These are phyloP conservation scores for Ophidiomyces ophidiicola DNA, from an alignment of 2,329 filamentous ascomycete species.

Conservation along the genomic window DNA sequence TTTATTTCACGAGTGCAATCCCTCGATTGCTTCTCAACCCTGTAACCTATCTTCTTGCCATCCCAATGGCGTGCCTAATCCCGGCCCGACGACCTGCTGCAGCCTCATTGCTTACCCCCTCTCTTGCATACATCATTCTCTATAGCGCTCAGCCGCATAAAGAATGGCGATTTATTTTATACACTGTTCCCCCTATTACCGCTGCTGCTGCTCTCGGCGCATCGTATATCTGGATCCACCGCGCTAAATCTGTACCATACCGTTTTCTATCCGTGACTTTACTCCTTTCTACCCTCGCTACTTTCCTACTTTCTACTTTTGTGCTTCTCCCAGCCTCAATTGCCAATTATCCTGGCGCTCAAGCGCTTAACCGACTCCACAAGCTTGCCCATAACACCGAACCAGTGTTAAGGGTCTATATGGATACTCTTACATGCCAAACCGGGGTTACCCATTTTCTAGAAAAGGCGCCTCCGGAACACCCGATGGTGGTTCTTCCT, in stretches of 20 bases:
- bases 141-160: slow-evolving; percentile 92
- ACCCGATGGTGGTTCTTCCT: slow-evolving; percentile 15
- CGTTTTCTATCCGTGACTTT: slow-evolving; percentile 44
- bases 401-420: slow-evolving; percentile 34
- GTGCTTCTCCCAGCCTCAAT: slow-evolving; percentile 72
- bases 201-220: slow-evolving; percentile 63
- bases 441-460: slow-evolving; percentile 52
- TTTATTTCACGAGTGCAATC: slow-evolving; percentile 70
- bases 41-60: slow-evolving; percentile 42
- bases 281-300: slow-evolving; percentile 46
- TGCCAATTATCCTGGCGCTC: slow-evolving; percentile 86
- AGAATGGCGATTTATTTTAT: slow-evolving; percentile 90
- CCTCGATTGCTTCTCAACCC: slow-evolving; percentile 80
- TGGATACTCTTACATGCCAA: slow-evolving; percentile 52
- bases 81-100: slow-evolving; percentile 40
- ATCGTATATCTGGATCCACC: slow-evolving; percentile 54
- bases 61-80: slow-evolving; percentile 43
- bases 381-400: slow-evolving; percentile 21
- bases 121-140: slow-evolving; percentile 58
- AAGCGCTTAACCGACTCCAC: slow-evolving; percentile 49
- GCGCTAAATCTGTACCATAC: slow-evolving; percentile 49
- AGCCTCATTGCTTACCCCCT: slow-evolving; percentile 50
- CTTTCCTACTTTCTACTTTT: slow-evolving; percentile 48
- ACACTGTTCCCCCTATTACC: slow-evolving; percentile 69
- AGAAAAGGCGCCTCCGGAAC: slow-evolving; percentile 26